Base-by-base conservation (phyloP, 2,329 filamentous ascomycete genomes). In the Paracorniculantispora psalliotae region DNA sequence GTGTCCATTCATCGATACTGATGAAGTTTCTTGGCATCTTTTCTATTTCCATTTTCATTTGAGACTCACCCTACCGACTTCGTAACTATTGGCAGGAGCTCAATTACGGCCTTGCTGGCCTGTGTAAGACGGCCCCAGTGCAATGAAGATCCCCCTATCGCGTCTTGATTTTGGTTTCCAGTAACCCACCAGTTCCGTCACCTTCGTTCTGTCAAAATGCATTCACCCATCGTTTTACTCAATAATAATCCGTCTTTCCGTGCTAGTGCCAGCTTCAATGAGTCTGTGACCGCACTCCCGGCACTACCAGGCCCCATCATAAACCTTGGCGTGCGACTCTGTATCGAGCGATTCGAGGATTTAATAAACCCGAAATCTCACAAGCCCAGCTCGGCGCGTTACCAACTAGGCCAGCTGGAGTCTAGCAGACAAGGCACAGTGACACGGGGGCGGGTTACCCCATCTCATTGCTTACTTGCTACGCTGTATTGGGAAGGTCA, bases 401-500 rank as follows among this genome's bases (percentile, higher is more conserved):
- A 6, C 19, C 23, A n/a, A 4, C 41, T 47, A 47, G 52, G 21
- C 52, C 30, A 28, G 19, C 52, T n/a, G 5, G 15, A 47, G 52
- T 35, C 10, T 47, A 46, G 41, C 41, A 47, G 17, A 26, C 28
- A 41, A 55, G 41, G 52, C 44, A 49, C 43, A n/a, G 33, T 28
- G 21, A 30, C 33, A 48, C 25, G 25, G 37, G 26, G 44, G 33
- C 17, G 37, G 50, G 9, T 13, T 47, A 23, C 9, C 21, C 53
- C 53, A 56, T 56, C 43, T 56, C 37, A 39, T 39, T 57, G 55
- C 55, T 57, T 50, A 49, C 55, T 50, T 25, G 46, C 55, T 57
- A 57, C 48, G n/a, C 55, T 50, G 26, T 3, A 50, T 39, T 10
- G 12, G 55, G 55, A 39, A 57, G 55, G 55, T 57, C 55, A 50